These are phyloP conservation scores for Pinus tabuliformis DNA, from an alignment of 75 land plant species.

Conservation along the genomic window DNA sequence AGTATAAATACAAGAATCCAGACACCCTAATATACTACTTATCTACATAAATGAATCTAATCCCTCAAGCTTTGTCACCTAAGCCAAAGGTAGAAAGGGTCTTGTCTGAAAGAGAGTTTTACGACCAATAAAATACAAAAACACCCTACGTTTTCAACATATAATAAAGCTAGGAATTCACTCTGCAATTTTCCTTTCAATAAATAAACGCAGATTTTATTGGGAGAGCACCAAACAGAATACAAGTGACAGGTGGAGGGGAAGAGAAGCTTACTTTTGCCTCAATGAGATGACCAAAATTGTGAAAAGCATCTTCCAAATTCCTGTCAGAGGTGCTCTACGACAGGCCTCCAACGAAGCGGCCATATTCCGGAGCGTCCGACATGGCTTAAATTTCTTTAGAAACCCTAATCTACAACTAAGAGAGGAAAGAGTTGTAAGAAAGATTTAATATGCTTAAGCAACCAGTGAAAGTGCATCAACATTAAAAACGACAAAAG, in stretches of 20 bases:
- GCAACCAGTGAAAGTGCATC: background rate
- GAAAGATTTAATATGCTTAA: background rate
- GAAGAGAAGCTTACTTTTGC: conserved; percentile 63
- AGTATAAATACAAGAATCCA: no score
- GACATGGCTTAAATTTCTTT: conserved; percentile 30
- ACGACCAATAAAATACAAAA: background rate
- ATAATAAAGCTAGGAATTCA: background rate
- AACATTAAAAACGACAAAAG: no score
- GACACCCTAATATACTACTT: no score
- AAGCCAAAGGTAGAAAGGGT: no score
- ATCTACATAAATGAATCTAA: no score
- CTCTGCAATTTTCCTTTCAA: no score
- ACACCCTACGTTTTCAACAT: background rate
- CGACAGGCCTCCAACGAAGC: conserved; percentile 81
- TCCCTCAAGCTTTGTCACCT: background rate
- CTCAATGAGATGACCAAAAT: conserved; percentile 79
- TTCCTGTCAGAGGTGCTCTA: conserved; percentile 82
- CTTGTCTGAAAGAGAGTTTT: no score
- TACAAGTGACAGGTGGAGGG: no score
- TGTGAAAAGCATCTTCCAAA: conserved; percentile 72
- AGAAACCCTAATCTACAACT: background rate
- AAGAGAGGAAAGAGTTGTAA: background rate
- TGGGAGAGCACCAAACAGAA: background rate
- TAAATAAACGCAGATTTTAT: no score
- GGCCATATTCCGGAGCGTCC: conserved; percentile 59